Evolutionary conservation across 805 yeast genomes (phyloP).

Genomic region (Lipomyces starkeyi): DNA sequence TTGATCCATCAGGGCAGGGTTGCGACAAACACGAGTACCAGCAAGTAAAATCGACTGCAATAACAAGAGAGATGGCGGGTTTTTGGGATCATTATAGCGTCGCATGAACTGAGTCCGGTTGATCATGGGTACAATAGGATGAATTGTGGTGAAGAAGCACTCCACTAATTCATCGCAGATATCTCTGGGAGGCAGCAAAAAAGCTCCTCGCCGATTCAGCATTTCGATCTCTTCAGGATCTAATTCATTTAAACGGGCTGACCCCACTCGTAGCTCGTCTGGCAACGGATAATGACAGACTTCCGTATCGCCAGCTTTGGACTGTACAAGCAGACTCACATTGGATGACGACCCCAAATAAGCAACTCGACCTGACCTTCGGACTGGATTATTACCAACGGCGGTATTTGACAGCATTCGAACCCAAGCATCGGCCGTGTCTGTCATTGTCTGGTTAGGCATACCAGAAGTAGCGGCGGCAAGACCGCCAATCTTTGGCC

Average conservation of each 20-base stretch:
- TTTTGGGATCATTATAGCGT: slow-evolving; percentile 58
- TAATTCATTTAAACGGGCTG: slow-evolving; percentile 44
- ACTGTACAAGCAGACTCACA: slow-evolving; percentile 54
- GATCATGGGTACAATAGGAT: slow-evolving; percentile 72
- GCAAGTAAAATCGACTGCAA: slow-evolving; percentile 73
- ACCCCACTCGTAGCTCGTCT: slow-evolving; percentile 40
- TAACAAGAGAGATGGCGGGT: slow-evolving; percentile 67
- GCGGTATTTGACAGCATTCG: slow-evolving; percentile 48
- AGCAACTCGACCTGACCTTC: slow-evolving; percentile 46
- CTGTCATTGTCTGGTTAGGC: slow-evolving; percentile 27
- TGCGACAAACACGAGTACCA: slow-evolving; percentile 65
- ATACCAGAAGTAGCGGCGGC: slow-evolving; percentile 11
- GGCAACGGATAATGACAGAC: slow-evolving; percentile 49
- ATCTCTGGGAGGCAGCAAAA: slow-evolving; percentile 65
- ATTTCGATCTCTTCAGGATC: slow-evolving; percentile 71
- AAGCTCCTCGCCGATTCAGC: slow-evolving; percentile 58
- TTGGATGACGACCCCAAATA: slow-evolving; percentile 63
- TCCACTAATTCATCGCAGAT: slow-evolving; percentile 66
- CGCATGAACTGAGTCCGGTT: slow-evolving; percentile 66
- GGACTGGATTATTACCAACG: slow-evolving; percentile 42
- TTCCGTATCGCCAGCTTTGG: slow-evolving; percentile 54
- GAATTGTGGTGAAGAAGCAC: slow-evolving; percentile 65
- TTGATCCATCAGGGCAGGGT: slow-evolving; percentile 58
- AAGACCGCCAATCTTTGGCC: background rate
- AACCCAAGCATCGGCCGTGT: slow-evolving; percentile 41